Evolutionary conservation across 768 basidiomycete species (phyloP), one percentile per base, ranked within the genome.

Genomic region (Phylloporus sp.): DNA sequence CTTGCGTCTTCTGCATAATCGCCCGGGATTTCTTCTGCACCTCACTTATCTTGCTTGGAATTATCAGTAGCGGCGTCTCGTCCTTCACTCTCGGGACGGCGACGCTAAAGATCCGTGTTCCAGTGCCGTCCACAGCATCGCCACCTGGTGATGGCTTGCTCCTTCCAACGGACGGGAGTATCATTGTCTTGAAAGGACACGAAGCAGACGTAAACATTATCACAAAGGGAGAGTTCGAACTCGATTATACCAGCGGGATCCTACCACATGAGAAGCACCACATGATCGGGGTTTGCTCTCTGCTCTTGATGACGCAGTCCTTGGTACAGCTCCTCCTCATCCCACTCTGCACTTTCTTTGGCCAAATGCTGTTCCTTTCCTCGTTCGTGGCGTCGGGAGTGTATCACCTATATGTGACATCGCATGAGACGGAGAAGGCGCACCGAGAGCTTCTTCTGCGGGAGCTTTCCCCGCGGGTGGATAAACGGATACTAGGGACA

Each of bases 81-180:
- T 71, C 65, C 40, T 35, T 61, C 18, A 45, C 44, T 9, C 43
- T 71, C 4, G 68, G 68, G 12, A 53, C 64, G 3, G 70, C 69
- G 22, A 36, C 29, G 15, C 55, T 71, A 11, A 31, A 24, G 7
- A 57, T 72, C 26, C 47, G 55, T 11, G 58, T 55, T 42, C 58
- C 65, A 4, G 49, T 58, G 10, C 61, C 70, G 1, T 65, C 69
- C 34, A 0, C 5, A 5, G 26, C 27, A n/a, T 59, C 63, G 7
- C 69, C 67, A 2, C 45, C 56, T 4, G 70, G 66, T n/a, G 66
- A 73, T 42, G 69, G 72, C 1, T 12, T 69, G 38, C 50, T 72
- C 52, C n/a, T 51, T 6, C 54, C 39, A 6, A 35, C 12, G 1
- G 61, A 62, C 26, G 62, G 55, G 32, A 55, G 52, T 20, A 41